Evolutionary conservation across 768 basidiomycete genomes (phyloP).

Genomic region (Pisolithus orientalis): DNA sequence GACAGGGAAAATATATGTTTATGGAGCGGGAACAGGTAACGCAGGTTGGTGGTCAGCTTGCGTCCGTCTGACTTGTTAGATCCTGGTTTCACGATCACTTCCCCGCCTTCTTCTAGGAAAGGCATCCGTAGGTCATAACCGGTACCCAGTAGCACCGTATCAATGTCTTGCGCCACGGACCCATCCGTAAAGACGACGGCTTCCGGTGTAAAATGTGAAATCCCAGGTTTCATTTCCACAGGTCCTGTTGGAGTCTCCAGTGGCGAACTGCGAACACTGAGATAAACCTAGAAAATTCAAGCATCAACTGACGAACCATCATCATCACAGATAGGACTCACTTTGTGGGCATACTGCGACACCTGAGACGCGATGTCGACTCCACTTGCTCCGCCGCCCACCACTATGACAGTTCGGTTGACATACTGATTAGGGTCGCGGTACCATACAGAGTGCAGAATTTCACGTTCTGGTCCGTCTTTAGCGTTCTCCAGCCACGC

Average conservation of each 20-base stretch:
- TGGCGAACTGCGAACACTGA: conserved; percentile 28
- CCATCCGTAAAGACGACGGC: conserved; percentile 45
- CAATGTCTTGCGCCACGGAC: conserved; percentile 32
- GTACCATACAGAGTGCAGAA: conserved; percentile 50
- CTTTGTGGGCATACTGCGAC: conserved; percentile 34
- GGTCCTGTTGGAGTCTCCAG: conserved; percentile 8
- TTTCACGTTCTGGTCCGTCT: conserved; percentile 26
- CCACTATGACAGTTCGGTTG: conserved; percentile 41
- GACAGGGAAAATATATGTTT: conserved; percentile 48
- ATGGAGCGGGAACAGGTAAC: conserved; percentile 51
- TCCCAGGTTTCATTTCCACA: conserved; percentile 34
- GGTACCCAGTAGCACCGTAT: conserved; percentile 46
- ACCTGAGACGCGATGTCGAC: conserved; percentile 43
- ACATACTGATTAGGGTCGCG: conserved; percentile 39
- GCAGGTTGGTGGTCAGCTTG: conserved; percentile 41
- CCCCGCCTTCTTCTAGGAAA: conserved; percentile 34
- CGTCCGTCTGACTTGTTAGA: conserved; percentile 8
- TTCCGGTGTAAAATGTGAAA: conserved; percentile 41
- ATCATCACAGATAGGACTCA: conserved; percentile 15
- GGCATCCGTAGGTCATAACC: conserved; percentile 51
- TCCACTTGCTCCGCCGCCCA: conserved; percentile 43
- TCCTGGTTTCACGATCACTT: conserved; percentile 12
- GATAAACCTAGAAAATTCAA: conserved; percentile 23
- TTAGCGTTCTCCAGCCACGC: conserved; percentile 36
- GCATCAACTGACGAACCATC: background rate